Percentiles rank a stretch among this genome's conserved stretches.
Conservation (phyloP, 257 asterid genomes). For the Vinca minor region DNA sequence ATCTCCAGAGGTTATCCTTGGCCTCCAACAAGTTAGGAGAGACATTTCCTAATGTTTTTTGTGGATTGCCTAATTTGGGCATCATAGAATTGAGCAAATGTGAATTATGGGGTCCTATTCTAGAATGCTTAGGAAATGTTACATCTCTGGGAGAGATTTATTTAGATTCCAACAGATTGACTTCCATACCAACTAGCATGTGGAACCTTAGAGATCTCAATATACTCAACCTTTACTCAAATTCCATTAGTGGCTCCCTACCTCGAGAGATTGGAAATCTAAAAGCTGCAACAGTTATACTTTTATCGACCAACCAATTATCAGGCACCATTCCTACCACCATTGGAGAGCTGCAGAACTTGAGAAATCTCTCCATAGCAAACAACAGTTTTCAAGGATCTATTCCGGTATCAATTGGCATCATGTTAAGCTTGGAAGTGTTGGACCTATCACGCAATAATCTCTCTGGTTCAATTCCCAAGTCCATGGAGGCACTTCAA, state of each 20-base stretch:
- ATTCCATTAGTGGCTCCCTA: not conserved
- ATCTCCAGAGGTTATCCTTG: not conserved
- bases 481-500: too few relatives aligned
- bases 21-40: constrained; percentile 14
- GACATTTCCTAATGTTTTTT: constrained; percentile 13
- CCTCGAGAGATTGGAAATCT: constrained; percentile 5
- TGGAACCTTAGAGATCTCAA: not conserved
- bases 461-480: too few relatives aligned
- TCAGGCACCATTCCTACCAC: not conserved
- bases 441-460: too few relatives aligned
- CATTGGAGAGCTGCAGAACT: not conserved
- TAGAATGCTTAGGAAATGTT: constrained; percentile 22
- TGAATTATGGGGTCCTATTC: constrained; percentile 17
- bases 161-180: constrained; percentile 20
- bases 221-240: not conserved
- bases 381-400: too few relatives aligned
- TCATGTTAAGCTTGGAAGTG: too few relatives aligned
- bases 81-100: constrained; percentile 6
- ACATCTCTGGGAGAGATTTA: constrained; percentile 11
- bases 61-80: constrained; percentile 14
- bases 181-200: constrained; percentile 13
- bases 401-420: too few relatives aligned
- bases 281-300: not conserved
- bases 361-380: not conserved
- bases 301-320: not conserved